phyloP scores from a whole-genome alignment of 2,329 filamentous ascomycete species.

The Pestalotiopsis sp. region DNA sequence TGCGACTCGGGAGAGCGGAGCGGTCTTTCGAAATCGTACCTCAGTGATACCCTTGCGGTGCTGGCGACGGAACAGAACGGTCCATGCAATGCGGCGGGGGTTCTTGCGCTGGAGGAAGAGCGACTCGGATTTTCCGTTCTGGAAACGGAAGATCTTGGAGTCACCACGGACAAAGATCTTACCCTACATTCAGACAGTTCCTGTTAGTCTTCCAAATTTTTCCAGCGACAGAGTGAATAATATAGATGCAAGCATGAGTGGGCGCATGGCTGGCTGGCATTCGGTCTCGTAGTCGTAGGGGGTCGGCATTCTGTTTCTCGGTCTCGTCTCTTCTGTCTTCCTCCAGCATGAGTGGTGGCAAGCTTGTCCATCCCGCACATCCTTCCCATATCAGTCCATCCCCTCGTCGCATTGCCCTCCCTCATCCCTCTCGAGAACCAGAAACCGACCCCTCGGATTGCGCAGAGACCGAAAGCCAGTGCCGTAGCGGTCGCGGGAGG shows the following conservation, averaged over 20 bases:
- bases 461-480: constrained; percentile 1
- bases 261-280: background rate
- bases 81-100: constrained; percentile 99
- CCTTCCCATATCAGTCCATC: background rate
- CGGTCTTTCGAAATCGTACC: constrained; percentile 58
- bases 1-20: background rate
- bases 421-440: background rate
- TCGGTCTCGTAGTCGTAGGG: constrained; percentile 5
- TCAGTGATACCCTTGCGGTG: constrained; percentile 99
- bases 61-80: constrained; percentile 95
- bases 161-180: constrained; percentile 99
- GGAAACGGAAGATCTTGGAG: constrained; percentile 99
- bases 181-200: constrained; percentile 64
- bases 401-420: background rate
- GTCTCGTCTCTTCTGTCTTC: background rate
- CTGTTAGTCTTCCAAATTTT: constrained; percentile 15
- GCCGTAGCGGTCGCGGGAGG: constrained; percentile 13
- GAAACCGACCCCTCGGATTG: constrained; percentile 10
- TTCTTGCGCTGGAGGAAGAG: constrained; percentile 99
- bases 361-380: background rate
- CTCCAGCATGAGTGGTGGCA: background rate
- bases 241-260: background rate
- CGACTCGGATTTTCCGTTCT: constrained; percentile 99
- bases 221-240: background rate
- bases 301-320: background rate